Conservation (phyloP, 805 yeast genomes). For the Wickerhamiella shivajii region DNA sequence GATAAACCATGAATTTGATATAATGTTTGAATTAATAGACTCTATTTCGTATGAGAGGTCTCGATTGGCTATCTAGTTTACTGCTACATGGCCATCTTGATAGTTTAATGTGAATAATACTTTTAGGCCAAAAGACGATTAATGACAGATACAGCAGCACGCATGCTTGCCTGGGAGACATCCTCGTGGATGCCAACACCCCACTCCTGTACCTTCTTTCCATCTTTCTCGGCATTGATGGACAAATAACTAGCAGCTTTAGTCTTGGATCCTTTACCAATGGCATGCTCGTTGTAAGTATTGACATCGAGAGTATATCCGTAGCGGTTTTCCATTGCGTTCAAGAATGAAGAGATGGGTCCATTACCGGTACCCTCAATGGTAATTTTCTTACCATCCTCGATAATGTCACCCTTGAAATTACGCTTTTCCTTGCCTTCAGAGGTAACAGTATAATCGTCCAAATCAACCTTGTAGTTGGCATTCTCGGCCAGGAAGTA, state of each 20-base stretch:
- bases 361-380: constrained; percentile 64
- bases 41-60: too few relatives aligned
- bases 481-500: constrained; percentile 31
- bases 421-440: constrained; percentile 27
- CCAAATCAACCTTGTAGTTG: constrained; percentile 31
- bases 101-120: neutral
- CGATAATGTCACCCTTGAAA: constrained; percentile 17
- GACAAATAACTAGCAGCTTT: constrained; percentile 73
- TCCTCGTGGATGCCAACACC: constrained; percentile 90
- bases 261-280: constrained; percentile 56
- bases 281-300: constrained; percentile 64
- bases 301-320: constrained; percentile 43
- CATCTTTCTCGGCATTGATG: constrained; percentile 33
- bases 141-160: constrained; percentile 29
- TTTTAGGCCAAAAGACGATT: constrained; percentile 17
- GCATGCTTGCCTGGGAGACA: constrained; percentile 70
- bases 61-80: too few relatives aligned
- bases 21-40: too few relatives aligned
- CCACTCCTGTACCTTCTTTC: constrained; percentile 39
- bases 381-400: constrained; percentile 28
- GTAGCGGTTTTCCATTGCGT: constrained; percentile 40
- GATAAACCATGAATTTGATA: too few relatives aligned
- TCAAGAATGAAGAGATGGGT: constrained; percentile 61
- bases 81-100: too few relatives aligned
- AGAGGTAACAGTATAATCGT: constrained; percentile 33